phyloP scores from a whole-genome alignment of 495 filamentous ascomycete genomes.

The Letharia lupina region DNA sequence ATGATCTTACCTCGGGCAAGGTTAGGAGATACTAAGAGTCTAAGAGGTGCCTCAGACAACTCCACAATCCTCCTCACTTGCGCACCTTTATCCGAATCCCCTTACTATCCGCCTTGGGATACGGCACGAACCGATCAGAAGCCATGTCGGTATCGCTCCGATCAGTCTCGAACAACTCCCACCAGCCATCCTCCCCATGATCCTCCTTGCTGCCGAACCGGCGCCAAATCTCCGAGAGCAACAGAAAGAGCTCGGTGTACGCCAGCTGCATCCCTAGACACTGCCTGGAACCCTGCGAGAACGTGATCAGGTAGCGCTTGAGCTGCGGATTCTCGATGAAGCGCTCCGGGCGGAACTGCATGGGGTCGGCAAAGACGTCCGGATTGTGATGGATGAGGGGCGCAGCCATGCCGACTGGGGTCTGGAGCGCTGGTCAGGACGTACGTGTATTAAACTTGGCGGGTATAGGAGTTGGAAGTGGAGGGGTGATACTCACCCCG shows the following conservation, averaged over 20 bases:
- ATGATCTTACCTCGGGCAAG: no score
- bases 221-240: constrained; percentile 29
- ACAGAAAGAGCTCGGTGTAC: constrained; percentile 32
- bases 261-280: constrained; percentile 36
- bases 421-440: constrained; percentile 14
- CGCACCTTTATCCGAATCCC: constrained; percentile 20
- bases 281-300: constrained; percentile 32
- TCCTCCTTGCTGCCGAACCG: constrained; percentile 28
- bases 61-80: neutral
- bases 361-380: constrained; percentile 28
- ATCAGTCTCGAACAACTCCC: constrained; percentile 25
- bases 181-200: constrained; percentile 11
- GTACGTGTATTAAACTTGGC: neutral
- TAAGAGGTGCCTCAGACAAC: no score
- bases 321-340: constrained; percentile 30
- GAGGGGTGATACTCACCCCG: constrained; percentile 21
- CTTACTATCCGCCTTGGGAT: constrained; percentile 14
- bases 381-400: constrained; percentile 29
- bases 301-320: constrained; percentile 31
- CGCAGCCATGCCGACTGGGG: constrained; percentile 36
- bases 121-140: constrained; percentile 22
- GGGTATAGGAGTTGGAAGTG: no score
- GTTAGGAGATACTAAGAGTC: no score
- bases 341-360: constrained; percentile 38
- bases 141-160: constrained; percentile 23